Evolutionary conservation across 768 basidiomycete species (phyloP), one percentile per base, ranked within the genome.

Genomic region (Collybia sp.): DNA sequence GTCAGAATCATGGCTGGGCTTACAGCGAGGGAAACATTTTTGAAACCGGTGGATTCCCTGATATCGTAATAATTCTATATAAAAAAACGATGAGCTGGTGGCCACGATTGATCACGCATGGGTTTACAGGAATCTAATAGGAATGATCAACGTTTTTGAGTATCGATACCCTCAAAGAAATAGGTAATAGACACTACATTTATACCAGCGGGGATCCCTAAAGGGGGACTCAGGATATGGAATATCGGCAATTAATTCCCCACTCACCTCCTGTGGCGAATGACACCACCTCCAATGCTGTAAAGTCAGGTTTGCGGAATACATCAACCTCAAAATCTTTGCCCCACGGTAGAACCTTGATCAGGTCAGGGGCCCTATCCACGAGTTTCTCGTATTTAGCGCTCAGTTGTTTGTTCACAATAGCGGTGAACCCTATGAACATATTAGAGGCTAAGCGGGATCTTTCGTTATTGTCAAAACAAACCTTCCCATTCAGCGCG

Each of bases 401-500:
- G 55, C 85, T 88, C 38, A 92, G 73, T 47, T 77, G 69, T 63
- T 93, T 93, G 72, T 93, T 80, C 39, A 93, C 89, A 50, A 92
- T 86, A 5, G 89, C 90, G 30, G 89, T 89, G 61, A 93, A 93
- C 25, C 88, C 87, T 88, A 51, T n/a, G 35, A 12, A 34, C 43
- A 16, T 10, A 54, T 13, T 43, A 34, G 45, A 41, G n/a, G 44
- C 42, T 45, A 37, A 37, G 10, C 17, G 3, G n/a, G 17, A n/a
- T 37, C 18, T 53, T 40, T 35, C 46, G 31, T 25, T 55, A 12
- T 1, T 41, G 32, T 41, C 18, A 39, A n/a, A 36, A 45, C 54
- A 31, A 45, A 81, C 88, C 90, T 78, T 93, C 90, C 91, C 91
- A 93, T 62, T 93, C 92, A 0, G 92, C 92, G 42, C 92, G 80